Evolutionary conservation across 1,284 basidiomycete species (phyloP).

Genomic region (Marasmius tenuissimus): DNA sequence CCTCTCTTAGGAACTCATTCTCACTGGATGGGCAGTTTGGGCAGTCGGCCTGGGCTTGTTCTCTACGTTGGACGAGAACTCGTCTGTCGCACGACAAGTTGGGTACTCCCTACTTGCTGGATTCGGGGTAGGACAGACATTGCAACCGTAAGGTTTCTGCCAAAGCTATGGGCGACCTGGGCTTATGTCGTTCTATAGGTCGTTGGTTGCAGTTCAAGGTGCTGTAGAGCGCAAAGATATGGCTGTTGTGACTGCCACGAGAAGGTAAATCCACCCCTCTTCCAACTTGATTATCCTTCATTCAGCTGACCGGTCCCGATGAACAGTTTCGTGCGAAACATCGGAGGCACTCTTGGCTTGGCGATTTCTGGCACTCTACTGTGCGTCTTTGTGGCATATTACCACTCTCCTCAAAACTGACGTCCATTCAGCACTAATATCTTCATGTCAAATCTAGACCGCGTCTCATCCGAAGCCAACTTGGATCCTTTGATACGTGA

Average conservation of each 20-base stretch:
- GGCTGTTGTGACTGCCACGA: constrained; percentile 21
- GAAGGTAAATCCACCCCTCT: constrained; percentile 12
- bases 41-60: constrained; percentile 20
- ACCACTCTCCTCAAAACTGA: not conserved
- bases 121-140: constrained; percentile 23
- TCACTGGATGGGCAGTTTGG: constrained; percentile 23
- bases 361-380: constrained; percentile 21
- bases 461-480: not conserved
- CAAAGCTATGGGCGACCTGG: too few species aligned
- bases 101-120: constrained; percentile 23
- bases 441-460: not conserved
- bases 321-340: constrained; percentile 20
- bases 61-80: constrained; percentile 16
- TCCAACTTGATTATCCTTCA: not conserved
- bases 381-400: constrained; percentile 7
- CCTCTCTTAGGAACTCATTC: constrained; percentile 18
- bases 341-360: constrained; percentile 22
- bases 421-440: not conserved
- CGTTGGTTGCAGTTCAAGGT: constrained; percentile 21
- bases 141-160: constrained; percentile 13
- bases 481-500: not conserved
- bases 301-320: not conserved
- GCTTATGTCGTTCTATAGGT: not conserved
- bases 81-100: constrained; percentile 17
- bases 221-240: constrained; percentile 23